phyloP scores from a whole-genome alignment of 306 rosid genomes.

The Cucurbita maxima region DNA sequence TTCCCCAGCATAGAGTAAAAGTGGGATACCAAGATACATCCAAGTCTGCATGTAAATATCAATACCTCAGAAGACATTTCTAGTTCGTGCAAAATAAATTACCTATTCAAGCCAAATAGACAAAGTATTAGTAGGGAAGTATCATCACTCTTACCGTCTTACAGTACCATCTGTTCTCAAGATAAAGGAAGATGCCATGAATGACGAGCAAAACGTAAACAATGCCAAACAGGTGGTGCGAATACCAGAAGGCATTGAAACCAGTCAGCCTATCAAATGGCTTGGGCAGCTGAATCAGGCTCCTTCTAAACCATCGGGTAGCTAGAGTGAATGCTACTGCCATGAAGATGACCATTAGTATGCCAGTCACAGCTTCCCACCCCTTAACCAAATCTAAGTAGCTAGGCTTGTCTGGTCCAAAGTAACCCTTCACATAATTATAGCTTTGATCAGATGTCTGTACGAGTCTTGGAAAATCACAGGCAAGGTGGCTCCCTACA shows the following conservation, averaged over 20 bases:
- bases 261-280: constrained; percentile 90
- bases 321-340: constrained; percentile 79
- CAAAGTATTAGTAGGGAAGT: neutral
- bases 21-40: constrained; percentile 84
- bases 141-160: constrained; percentile 45
- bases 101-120: neutral
- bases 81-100: neutral
- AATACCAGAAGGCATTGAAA: constrained; percentile 97
- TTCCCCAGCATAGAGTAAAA: constrained; percentile 85
- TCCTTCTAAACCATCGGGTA: constrained; percentile 80
- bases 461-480: constrained; percentile 75
- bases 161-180: constrained; percentile 56
- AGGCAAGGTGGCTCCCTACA: constrained; percentile 82
- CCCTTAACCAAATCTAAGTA: constrained; percentile 49
- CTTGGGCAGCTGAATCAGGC: constrained; percentile 71
- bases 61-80: constrained; percentile 6
- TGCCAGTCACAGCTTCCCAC: constrained; percentile 73
- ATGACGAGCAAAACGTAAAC: constrained; percentile 69
- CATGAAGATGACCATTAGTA: constrained; percentile 71
- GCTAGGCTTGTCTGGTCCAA: constrained; percentile 49
- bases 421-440: constrained; percentile 25
- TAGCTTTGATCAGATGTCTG: constrained; percentile 19
- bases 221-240: constrained; percentile 89
- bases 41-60: constrained; percentile 58
- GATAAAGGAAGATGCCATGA: constrained; percentile 63